Evolutionary conservation across 2,329 filamentous ascomycete genomes (phyloP).

Genomic region (Epichloe brachyelytri): DNA sequence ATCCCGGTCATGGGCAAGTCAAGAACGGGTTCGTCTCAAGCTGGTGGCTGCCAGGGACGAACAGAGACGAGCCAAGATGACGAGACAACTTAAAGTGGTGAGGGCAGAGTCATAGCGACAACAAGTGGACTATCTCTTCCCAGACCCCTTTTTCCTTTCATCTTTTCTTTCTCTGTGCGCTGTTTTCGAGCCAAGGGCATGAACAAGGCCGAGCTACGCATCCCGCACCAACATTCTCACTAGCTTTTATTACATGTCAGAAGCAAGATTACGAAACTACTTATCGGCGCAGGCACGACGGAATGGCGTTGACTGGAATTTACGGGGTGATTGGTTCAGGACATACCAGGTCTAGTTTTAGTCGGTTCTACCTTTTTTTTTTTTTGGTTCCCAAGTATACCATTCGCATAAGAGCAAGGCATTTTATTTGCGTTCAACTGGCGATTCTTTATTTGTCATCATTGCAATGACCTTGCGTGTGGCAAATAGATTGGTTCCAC

Average conservation of each 20-base stretch:
- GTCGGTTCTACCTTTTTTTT: background rate
- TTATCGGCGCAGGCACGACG: background rate
- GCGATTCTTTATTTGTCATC: background rate
- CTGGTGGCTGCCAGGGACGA: slow-evolving; percentile 37
- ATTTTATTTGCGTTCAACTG: background rate
- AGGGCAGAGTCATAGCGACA: slow-evolving; percentile 10
- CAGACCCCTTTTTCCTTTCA: too few species aligned
- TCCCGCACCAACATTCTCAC: background rate
- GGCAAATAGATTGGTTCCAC: too few species aligned
- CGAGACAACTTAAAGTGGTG: slow-evolving; percentile 27
- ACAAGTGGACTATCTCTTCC: background rate
- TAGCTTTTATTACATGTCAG: background rate
- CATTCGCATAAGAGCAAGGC: background rate
- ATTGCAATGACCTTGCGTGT: background rate
- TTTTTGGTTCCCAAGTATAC: background rate
- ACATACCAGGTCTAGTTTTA: background rate
- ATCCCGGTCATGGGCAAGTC: slow-evolving; percentile 35
- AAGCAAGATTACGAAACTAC: background rate
- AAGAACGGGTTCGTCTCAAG: slow-evolving; percentile 35
- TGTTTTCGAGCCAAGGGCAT: background rate
- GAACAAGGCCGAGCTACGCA: background rate
- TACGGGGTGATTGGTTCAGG: background rate
- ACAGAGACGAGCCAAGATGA: slow-evolving; percentile 30
- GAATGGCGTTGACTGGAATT: slow-evolving; percentile 1
- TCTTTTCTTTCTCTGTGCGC: background rate